Percentiles rank a stretch among this genome's conserved stretches.
These are phyloP conservation scores for Isatis tinctoria DNA, from an alignment of 345 rosid species.

Conservation along the genomic window DNA sequence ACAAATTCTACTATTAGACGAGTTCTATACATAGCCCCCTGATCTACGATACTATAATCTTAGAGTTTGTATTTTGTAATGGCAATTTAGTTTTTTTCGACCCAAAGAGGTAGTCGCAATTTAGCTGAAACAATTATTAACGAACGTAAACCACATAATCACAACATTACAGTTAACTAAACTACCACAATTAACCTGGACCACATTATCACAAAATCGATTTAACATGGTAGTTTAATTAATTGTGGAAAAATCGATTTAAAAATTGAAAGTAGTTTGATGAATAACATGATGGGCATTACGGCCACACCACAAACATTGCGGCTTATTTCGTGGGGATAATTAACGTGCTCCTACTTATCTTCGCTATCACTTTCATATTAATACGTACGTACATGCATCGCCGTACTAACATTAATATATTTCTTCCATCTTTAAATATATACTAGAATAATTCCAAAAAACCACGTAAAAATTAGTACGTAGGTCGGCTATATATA, in stretches of 20 bases:
- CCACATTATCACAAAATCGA: not conserved
- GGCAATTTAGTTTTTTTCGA: not conserved
- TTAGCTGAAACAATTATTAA: not conserved
- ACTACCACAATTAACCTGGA: too few relatives aligned
- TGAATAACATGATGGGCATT: conserved; percentile 16
- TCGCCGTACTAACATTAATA: not conserved
- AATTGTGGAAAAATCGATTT: not conserved
- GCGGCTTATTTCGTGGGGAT: conserved; percentile 21
- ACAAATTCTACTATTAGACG: not conserved
- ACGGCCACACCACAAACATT: conserved; percentile 17
- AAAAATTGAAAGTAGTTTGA: conserved; percentile 9
- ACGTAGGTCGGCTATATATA: conserved; percentile 26
- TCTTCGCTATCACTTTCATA: not conserved
- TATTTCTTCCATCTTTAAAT: not conserved
- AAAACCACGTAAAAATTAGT: not conserved
- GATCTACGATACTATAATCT: not conserved
- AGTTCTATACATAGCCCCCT: not conserved
- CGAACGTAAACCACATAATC: not conserved
- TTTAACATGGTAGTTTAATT: not conserved
- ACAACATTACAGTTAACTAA: too few relatives aligned
- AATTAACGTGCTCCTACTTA: conserved; percentile 10
- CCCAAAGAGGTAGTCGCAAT: not conserved
- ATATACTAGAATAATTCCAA: not conserved
- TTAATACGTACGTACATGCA: conserved; percentile 12
- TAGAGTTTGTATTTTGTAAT: not conserved